Evolutionary conservation across 495 filamentous ascomycete species (phyloP).

Genomic region (Darksidea phi): DNA sequence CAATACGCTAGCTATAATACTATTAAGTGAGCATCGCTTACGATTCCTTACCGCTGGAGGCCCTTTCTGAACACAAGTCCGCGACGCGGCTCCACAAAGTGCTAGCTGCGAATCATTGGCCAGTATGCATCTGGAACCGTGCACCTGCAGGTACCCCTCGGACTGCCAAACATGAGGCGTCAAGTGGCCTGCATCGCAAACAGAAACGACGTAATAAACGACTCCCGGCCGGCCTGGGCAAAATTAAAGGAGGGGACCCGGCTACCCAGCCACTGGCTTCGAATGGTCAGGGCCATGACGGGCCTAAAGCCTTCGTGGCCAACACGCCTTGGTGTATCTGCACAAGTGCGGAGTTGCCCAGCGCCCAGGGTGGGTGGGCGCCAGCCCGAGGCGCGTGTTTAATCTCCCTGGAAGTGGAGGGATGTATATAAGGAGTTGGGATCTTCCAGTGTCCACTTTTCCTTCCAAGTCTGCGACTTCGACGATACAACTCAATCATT

Average conservation of each 20-base stretch:
- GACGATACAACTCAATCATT: conserved; percentile 16
- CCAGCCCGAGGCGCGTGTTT: too few species aligned
- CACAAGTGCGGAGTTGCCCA: too few species aligned
- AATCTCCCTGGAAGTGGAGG: not conserved
- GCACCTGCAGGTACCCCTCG: not conserved
- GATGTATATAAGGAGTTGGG: not conserved
- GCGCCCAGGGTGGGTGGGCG: too few species aligned
- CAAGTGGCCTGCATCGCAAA: not conserved
- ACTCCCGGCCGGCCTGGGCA: not conserved
- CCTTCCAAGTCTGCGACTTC: conserved; percentile 24
- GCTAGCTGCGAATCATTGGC: not conserved
- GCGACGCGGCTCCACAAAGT: not conserved
- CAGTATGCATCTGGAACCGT: not conserved
- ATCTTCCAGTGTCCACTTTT: not conserved
- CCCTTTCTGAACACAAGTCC: not conserved
- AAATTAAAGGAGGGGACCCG: not conserved
- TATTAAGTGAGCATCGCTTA: not conserved
- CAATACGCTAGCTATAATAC: not conserved
- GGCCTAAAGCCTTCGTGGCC: too few species aligned
- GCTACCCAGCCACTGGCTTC: not conserved
- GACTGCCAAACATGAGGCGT: conserved; percentile 2
- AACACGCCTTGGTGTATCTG: too few species aligned
- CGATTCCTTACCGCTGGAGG: not conserved
- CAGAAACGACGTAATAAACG: not conserved
- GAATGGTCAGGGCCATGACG: too few species aligned